phyloP scores from a whole-genome alignment of 2,329 filamentous ascomycete genomes.

The Hirsutella thompsonii region DNA sequence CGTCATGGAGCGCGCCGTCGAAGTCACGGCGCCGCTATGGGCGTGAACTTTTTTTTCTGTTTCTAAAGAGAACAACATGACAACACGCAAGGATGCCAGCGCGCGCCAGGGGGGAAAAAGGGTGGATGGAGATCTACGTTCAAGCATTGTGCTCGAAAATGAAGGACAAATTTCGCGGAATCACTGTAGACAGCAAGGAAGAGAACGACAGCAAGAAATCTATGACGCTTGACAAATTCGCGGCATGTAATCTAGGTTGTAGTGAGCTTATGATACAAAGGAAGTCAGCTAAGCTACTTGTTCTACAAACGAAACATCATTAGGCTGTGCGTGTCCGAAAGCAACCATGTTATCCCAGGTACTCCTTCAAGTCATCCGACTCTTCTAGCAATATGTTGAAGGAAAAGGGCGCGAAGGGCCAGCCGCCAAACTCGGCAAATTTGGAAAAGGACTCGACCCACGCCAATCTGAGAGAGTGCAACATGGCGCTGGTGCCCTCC shows the following conservation, averaged over 20 bases:
- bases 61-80: background rate
- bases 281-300: conserved; percentile 9
- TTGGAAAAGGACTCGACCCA: conserved; percentile 99
- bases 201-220: too few relatives aligned
- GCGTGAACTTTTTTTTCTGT: conserved; percentile 10
- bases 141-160: too few relatives aligned
- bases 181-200: too few relatives aligned
- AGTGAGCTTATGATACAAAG: conserved; percentile 16
- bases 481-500: conserved; percentile 93
- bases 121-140: too few relatives aligned
- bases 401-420: conserved; percentile 79
- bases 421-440: conserved; percentile 84
- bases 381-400: conserved; percentile 79
- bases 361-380: conserved; percentile 50
- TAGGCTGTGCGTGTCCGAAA: conserved; percentile 1
- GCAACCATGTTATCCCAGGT: conserved; percentile 26
- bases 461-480: conserved; percentile 80
- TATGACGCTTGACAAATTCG: background rate
- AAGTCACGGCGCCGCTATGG: conserved; percentile 71
- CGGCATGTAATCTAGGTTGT: conserved; percentile 6
- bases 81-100: background rate
- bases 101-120: too few relatives aligned
- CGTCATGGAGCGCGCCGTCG: conserved; percentile 79
- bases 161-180: too few relatives aligned
- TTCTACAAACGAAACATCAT: conserved; percentile 17